Evolutionary conservation across 163 green algal genomes (phyloP), one percentile per base, ranked within the genome.

Genomic region (Scenedesmus sp.): DNA sequence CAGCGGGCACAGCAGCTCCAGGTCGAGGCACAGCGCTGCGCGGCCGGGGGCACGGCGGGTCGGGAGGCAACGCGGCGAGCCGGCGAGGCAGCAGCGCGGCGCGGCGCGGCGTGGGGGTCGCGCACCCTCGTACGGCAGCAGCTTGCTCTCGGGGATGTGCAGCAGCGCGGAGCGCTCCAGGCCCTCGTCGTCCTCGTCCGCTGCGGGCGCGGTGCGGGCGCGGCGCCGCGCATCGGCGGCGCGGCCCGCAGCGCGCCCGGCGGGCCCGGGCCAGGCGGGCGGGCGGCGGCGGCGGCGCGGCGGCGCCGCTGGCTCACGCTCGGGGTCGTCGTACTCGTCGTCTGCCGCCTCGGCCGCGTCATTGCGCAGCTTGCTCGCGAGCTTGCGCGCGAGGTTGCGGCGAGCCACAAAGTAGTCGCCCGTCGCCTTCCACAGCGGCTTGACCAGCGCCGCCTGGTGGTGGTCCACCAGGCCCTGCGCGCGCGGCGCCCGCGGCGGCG

Each of bases 1-100:
- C 13, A 63, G 14, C 3, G 71, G 58, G n/a, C 71, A 79, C 58
- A 70, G 57, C 26, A 79, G 22, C 18, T 79, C 58, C 31, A 70
- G 44, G 58, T 79, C 71, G 2, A 70, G 44, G 44, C 71, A 79
- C 44, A 79, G 42, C 20, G 10, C 71, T 70, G 29, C 26, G 53
- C 26, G 6, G 24, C 9, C 10, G 24, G 22, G 60, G 6, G 29
- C 7, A 26, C 7, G 28, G 60, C 24, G 7, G 6, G 15, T 15
- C 24, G 60, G 60, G 14, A 15, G 33, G 31, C 39, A n/a, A 33
- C 29, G 22, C n/a, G 15, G 5, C 17, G 11, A 31, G 26, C 45
- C 4, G 15, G 44, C 15, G n/a, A 3, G 14, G 60, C 60, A 53
- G 60, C 60, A 67, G 56, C 56, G 33, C 24, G 56, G 4, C 22